A percentile compares a stretch with the other conserved stretches of the same genome.
phyloP scores from a whole-genome alignment of 805 yeast species.

The Schwanniomyces polymorphus region DNA sequence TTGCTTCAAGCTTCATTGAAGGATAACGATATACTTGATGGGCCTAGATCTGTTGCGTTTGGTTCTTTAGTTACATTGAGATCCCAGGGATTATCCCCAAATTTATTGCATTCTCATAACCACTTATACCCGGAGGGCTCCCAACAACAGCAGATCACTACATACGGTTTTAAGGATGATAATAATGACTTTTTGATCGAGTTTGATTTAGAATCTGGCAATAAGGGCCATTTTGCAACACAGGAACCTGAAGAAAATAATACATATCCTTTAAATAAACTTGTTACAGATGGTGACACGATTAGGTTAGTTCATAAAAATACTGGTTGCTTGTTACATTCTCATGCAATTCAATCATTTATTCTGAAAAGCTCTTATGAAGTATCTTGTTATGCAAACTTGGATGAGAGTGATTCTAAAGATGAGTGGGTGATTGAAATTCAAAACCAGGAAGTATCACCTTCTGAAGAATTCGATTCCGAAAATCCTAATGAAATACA shows the following conservation, averaged over 20 bases:
- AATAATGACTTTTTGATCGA: conserved; percentile 83
- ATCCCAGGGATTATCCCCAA: conserved; percentile 70
- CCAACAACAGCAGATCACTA: conserved; percentile 90
- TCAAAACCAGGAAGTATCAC: conserved; percentile 54
- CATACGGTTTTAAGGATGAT: conserved; percentile 83
- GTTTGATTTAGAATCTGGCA: conserved; percentile 49
- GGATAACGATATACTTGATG: conserved; percentile 61
- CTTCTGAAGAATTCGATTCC: conserved; percentile 39
- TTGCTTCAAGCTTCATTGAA: conserved; percentile 84
- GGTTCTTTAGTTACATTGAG: conserved; percentile 66
- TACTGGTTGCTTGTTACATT: conserved; percentile 76
- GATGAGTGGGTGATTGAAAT: conserved; percentile 93
- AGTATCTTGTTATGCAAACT: conserved; percentile 84
- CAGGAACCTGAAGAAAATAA: conserved; percentile 20
- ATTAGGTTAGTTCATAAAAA: conserved; percentile 70
- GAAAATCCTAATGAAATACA: conserved; percentile 58
- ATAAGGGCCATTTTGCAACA: conserved; percentile 28
- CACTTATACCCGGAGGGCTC: conserved; percentile 91
- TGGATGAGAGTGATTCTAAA: conserved; percentile 68
- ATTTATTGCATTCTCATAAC: conserved; percentile 83
- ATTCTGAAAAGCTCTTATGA: conserved; percentile 67
- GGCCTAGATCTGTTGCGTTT: conserved; percentile 65
- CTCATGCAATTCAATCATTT: conserved; percentile 80
- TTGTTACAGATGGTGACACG: conserved; percentile 59
- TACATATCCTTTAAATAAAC: conserved; percentile 4